Evolutionary conservation across 192 early-diverging fungal genomes (phyloP).

Genomic region (Phycomyces blakesleeanus): DNA sequence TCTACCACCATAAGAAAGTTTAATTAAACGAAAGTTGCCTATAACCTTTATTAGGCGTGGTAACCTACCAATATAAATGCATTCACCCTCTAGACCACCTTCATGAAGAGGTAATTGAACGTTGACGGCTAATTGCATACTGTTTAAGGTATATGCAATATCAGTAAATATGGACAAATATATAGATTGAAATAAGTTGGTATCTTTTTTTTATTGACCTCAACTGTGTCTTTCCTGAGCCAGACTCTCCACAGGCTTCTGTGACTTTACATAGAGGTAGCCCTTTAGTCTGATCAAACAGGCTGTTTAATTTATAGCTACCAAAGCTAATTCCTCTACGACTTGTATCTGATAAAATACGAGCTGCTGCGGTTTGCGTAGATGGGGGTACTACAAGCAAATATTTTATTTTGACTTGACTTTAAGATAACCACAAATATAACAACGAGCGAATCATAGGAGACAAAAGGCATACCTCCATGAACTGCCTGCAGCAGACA

Average conservation of each 20-base stretch:
- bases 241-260: slow-evolving; percentile 19
- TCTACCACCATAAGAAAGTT: not conserved
- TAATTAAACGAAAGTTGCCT: not conserved
- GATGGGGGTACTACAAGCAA: too few species aligned
- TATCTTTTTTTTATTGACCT: slow-evolving; percentile 2
- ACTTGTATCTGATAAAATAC: not conserved
- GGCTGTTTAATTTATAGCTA: not conserved
- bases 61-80: slow-evolving; percentile 19
- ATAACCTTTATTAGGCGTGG: not conserved
- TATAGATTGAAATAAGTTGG: not conserved
- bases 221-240: slow-evolving; percentile 24
- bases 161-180: not conserved
- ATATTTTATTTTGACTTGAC: too few species aligned
- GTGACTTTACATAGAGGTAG: slow-evolving; percentile 2
- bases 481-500: not conserved
- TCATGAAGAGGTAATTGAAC: not conserved
- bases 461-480: not conserved
- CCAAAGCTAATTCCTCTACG: not conserved
- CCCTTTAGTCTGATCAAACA: not conserved
- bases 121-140: slow-evolving; percentile 21
- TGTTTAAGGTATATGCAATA: not conserved
- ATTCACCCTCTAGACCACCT: slow-evolving; percentile 7
- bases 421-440: too few species aligned
- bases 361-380: not conserved
- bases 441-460: too few species aligned